phyloP scores from a whole-genome alignment of 176 grass and related monocot genomes.

The Aegilops tauschii region DNA sequence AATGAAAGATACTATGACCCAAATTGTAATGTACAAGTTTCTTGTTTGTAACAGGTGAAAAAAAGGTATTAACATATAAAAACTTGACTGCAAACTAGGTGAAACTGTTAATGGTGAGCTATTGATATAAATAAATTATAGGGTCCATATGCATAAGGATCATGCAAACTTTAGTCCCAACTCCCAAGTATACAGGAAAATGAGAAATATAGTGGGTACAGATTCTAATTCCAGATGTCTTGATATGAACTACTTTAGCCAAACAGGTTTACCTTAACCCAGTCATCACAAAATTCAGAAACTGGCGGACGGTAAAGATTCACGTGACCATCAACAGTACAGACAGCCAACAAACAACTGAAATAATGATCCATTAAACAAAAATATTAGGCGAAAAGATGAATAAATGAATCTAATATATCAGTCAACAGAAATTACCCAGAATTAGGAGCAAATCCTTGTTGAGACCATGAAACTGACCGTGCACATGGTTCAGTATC shows the following conservation, averaged over 20 bases:
- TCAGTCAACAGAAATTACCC: slow-evolving; percentile 39
- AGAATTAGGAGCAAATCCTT: slow-evolving; percentile 79
- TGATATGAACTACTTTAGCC: not conserved
- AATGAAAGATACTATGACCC: not conserved
- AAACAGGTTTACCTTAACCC: slow-evolving; percentile 60
- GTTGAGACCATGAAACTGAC: slow-evolving; percentile 84
- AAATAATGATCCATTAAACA: slow-evolving; percentile 9
- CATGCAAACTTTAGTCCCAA: slow-evolving; percentile 11
- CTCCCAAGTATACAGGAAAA: slow-evolving; percentile 17
- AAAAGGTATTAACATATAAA: not conserved
- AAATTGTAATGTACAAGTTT: not conserved
- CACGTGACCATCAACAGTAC: slow-evolving; percentile 64
- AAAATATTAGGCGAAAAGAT: not conserved
- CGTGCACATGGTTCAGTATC: slow-evolving; percentile 57
- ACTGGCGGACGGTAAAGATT: slow-evolving; percentile 67
- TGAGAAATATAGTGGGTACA: not conserved
- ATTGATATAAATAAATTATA: not conserved
- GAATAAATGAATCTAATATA: not conserved
- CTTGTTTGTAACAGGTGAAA: slow-evolving; percentile 24
- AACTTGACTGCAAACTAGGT: not conserved
- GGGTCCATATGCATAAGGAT: not conserved
- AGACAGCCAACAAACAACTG: slow-evolving; percentile 87
- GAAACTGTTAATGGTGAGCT: slow-evolving; percentile 2
- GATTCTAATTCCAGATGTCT: not conserved
- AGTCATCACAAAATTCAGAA: slow-evolving; percentile 77